A percentile compares a stretch with the other conserved stretches of the same genome.
phyloP scores from a whole-genome alignment of 495 filamentous ascomycete genomes.

The Opeltia flavorubescens region DNA sequence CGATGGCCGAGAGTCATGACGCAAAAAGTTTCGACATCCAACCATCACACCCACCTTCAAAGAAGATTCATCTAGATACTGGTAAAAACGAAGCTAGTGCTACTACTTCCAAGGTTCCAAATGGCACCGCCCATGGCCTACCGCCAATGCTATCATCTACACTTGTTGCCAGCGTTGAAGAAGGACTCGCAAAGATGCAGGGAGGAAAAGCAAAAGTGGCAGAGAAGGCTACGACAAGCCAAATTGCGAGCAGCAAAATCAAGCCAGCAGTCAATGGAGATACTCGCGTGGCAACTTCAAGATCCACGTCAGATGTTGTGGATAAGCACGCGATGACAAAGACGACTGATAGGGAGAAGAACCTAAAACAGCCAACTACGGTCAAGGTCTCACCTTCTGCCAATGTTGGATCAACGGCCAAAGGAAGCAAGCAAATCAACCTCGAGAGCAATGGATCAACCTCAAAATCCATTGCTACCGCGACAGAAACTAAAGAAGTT shows the following conservation, averaged over 20 bases:
- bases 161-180: constrained; percentile 34
- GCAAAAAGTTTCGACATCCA: constrained; percentile 23
- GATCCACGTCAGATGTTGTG: not conserved
- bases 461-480: too few relatives aligned
- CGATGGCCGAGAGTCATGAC: constrained; percentile 2
- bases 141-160: constrained; percentile 30
- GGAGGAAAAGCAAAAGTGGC: not conserved
- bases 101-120: not conserved
- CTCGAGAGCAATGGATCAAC: too few relatives aligned
- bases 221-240: not conserved
- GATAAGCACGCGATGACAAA: not conserved
- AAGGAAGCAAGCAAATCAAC: too few relatives aligned
- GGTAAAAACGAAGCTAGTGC: not conserved
- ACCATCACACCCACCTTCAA: constrained; percentile 16
- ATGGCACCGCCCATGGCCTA: constrained; percentile 13
- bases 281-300: not conserved
- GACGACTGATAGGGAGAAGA: too few relatives aligned
- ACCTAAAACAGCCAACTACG: too few relatives aligned
- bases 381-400: too few relatives aligned
- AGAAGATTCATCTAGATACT: constrained; percentile 14
- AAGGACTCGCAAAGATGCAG: constrained; percentile 24
- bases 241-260: not conserved
- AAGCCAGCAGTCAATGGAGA: not conserved
- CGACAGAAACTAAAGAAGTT: too few relatives aligned
- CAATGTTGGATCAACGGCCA: not conserved